phyloP scores from a whole-genome alignment of 768 basidiomycete genomes.

The Gloeopeniophorella convolvens region DNA sequence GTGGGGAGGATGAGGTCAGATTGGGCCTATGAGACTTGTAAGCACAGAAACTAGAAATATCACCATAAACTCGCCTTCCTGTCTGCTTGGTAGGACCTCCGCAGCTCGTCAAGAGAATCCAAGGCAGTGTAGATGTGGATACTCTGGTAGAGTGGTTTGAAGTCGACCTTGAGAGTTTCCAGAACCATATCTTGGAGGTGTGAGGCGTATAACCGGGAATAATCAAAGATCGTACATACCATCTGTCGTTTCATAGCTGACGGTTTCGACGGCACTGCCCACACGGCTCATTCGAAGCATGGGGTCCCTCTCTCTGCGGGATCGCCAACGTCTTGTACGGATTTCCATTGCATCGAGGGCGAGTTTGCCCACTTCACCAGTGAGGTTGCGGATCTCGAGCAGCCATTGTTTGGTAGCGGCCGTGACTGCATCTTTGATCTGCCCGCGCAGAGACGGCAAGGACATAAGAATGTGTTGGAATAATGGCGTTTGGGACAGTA shows the following conservation, averaged over 20 bases:
- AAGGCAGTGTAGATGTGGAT: slow-evolving; percentile 94
- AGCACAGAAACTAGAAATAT: not conserved
- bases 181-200: slow-evolving; percentile 67
- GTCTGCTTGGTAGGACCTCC: slow-evolving; percentile 93
- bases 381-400: slow-evolving; percentile 86
- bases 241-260: slow-evolving; percentile 90
- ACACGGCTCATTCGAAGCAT: slow-evolving; percentile 70
- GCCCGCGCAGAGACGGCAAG: slow-evolving; percentile 79
- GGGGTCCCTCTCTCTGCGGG: slow-evolving; percentile 77
- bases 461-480: slow-evolving; percentile 89
- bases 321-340: slow-evolving; percentile 76
- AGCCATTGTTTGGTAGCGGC: slow-evolving; percentile 97
- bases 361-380: slow-evolving; percentile 75
- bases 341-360: slow-evolving; percentile 88
- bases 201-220: slow-evolving; percentile 12
- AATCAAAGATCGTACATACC: slow-evolving; percentile 46
- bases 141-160: slow-evolving; percentile 92
- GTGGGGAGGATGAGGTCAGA: slow-evolving; percentile 88
- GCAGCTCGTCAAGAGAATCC: slow-evolving; percentile 85
- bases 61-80: slow-evolving; percentile 54
- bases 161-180: slow-evolving; percentile 83
- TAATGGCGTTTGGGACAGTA: slow-evolving; percentile 87
- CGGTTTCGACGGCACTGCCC: slow-evolving; percentile 87
- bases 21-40: slow-evolving; percentile 62
- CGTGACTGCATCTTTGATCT: slow-evolving; percentile 91